phyloP scores from a whole-genome alignment of 208 protist genomes.

The Novymonas esmeraldas region DNA sequence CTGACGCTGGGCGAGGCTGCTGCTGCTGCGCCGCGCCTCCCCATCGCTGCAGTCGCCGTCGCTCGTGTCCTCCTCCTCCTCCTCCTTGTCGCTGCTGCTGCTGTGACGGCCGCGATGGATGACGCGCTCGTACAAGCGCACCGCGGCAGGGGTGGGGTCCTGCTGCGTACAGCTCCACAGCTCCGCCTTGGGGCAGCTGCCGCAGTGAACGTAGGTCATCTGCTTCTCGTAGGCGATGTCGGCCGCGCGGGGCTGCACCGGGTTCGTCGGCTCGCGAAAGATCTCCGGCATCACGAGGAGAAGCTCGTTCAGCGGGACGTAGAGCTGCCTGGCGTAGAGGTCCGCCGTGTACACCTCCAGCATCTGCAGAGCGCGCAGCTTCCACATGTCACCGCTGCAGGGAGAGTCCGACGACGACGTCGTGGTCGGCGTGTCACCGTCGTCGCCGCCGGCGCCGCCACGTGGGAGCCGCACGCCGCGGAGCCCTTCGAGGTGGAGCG shows the following conservation, averaged over 20 bases:
- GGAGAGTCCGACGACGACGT: no score
- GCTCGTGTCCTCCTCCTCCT: not conserved
- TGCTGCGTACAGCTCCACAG: slow-evolving; percentile 30
- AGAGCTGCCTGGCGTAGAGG: slow-evolving; percentile 62
- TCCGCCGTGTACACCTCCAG: slow-evolving; percentile 75
- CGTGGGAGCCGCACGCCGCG: slow-evolving; percentile 24
- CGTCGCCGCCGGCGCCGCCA: not conserved
- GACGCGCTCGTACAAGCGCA: slow-evolving; percentile 29
- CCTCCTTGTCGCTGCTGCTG: slow-evolving; percentile 18
- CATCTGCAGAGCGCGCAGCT: slow-evolving; percentile 82
- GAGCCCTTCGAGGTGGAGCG: slow-evolving; percentile 18
- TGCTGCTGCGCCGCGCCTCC: not conserved
- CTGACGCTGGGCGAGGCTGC: not conserved
- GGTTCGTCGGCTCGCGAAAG: slow-evolving; percentile 58
- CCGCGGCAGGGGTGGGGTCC: slow-evolving; percentile 22
- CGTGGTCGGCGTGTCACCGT: no score
- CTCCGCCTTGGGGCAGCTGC: slow-evolving; percentile 62
- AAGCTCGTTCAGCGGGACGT: slow-evolving; percentile 84
- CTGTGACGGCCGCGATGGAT: slow-evolving; percentile 21
- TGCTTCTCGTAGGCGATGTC: slow-evolving; percentile 83
- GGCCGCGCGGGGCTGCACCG: slow-evolving; percentile 60
- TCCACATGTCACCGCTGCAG: slow-evolving; percentile 61
- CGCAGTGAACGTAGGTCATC: slow-evolving; percentile 86
- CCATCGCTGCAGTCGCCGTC: not conserved
- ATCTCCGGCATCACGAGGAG: slow-evolving; percentile 78